Evolutionary conservation across 768 basidiomycete genomes (phyloP).

Genomic region (Tylopilus rubrobrunneus): DNA sequence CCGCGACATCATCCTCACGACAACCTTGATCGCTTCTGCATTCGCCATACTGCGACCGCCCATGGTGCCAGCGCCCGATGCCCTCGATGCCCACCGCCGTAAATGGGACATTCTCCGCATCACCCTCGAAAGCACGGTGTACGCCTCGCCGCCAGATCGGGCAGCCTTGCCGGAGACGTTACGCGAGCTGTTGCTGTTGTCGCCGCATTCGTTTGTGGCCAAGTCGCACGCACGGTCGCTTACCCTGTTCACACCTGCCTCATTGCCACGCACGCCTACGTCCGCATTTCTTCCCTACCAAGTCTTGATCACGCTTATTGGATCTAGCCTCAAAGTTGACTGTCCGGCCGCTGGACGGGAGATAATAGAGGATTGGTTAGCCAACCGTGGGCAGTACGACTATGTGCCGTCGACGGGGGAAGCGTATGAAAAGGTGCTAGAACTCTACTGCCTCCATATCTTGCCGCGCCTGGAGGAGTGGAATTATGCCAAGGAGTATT

Average conservation of each 20-base stretch:
- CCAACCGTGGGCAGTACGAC: constrained; percentile 44
- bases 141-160: constrained; percentile 46
- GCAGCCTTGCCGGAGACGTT: constrained; percentile 47
- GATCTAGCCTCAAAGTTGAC: constrained; percentile 65
- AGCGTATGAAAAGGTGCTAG: constrained; percentile 71
- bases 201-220: constrained; percentile 55
- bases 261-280: constrained; percentile 34
- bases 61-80: constrained; percentile 31
- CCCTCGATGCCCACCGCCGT: constrained; percentile 49
- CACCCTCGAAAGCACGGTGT: constrained; percentile 74
- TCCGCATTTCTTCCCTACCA: constrained; percentile 64
- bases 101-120: constrained; percentile 90
- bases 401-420: constrained; percentile 35
- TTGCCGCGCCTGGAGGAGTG: constrained; percentile 73
- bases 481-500: constrained; percentile 75
- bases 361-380: constrained; percentile 79
- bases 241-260: constrained; percentile 58
- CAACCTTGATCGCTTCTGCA: constrained; percentile 63
- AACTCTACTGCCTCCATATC: constrained; percentile 71
- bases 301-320: constrained; percentile 65
- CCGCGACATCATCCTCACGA: constrained; percentile 63
- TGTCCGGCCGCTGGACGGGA: constrained; percentile 56
- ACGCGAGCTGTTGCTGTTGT: constrained; percentile 49
- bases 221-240: constrained; percentile 62
- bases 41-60: constrained; percentile 56